Evolutionary conservation across 768 basidiomycete species (phyloP).

Genomic region (Agaricus blazei): DNA sequence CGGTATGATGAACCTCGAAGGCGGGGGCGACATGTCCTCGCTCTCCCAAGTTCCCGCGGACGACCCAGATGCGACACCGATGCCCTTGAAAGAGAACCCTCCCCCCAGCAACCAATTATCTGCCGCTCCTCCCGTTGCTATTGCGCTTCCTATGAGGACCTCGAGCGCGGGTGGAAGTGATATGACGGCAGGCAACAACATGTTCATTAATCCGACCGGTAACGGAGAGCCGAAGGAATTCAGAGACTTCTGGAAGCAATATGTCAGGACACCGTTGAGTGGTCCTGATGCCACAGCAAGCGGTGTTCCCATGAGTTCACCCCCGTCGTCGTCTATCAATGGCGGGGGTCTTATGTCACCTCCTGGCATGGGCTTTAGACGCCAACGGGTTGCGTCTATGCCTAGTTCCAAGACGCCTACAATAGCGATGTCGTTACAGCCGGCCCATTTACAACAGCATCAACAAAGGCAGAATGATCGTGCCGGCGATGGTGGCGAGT

Average conservation of each 20-base stretch:
- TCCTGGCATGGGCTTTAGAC: slow-evolving; percentile 20
- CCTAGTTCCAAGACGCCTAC: slow-evolving; percentile 67
- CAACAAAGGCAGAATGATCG: slow-evolving; percentile 13
- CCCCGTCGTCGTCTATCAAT: background rate
- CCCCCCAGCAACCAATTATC: background rate
- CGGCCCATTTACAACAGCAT: slow-evolving; percentile 14
- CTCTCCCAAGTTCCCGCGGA: slow-evolving; percentile 4
- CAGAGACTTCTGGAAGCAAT: slow-evolving; percentile 71
- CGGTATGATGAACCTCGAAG: slow-evolving; percentile 14
- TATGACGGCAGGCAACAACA: too few species aligned
- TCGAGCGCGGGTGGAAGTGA: background rate
- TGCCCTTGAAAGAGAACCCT: slow-evolving; percentile 28
- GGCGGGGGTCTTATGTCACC: background rate
- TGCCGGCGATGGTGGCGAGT: slow-evolving; percentile 12
- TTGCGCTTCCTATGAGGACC: slow-evolving; percentile 5
- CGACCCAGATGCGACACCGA: slow-evolving; percentile 46
- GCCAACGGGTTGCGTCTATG: slow-evolving; percentile 60
- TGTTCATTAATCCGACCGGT: background rate
- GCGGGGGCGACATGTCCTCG: background rate
- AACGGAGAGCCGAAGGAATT: slow-evolving; percentile 40
- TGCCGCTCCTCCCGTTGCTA: slow-evolving; percentile 4
- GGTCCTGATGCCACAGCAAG: slow-evolving; percentile 23
- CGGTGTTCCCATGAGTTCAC: background rate
- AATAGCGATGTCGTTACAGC: slow-evolving; percentile 11
- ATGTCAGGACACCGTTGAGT: slow-evolving; percentile 61